Percentiles rank a stretch among this genome's conserved stretches.
Conservation (phyloP, 78 protist genomes). For the Salpingoeca rosetta region DNA sequence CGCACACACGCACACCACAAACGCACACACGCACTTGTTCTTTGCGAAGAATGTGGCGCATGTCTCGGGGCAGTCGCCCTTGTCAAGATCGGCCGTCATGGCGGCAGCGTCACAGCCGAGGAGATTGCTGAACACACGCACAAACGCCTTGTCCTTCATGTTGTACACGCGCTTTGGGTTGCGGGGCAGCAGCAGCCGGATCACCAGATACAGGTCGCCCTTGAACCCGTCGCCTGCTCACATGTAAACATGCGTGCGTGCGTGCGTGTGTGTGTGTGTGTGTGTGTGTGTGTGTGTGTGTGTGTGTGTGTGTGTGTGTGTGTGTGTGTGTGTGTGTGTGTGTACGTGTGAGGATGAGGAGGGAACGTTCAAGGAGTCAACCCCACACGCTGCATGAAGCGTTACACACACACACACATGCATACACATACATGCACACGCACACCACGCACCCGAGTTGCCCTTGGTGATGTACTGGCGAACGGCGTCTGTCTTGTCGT, state of each 20-base stretch:
- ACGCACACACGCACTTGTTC: neutral
- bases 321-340: too few species aligned
- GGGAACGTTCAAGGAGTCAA: too few species aligned
- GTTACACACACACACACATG: too few species aligned
- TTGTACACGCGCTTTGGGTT: slow-evolving; percentile 49
- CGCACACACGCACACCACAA: too few species aligned
- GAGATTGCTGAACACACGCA: slow-evolving; percentile 33
- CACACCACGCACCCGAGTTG: too few species aligned
- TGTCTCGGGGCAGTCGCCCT: slow-evolving; percentile 60
- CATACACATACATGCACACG: too few species aligned
- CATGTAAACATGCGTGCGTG: too few species aligned
- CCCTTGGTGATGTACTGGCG: slow-evolving; percentile 6
- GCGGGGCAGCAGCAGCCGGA: slow-evolving; percentile 45
- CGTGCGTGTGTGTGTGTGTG: too few species aligned
- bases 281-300: too few species aligned
- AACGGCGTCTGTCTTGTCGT: slow-evolving; percentile 47
- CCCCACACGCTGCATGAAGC: too few species aligned
- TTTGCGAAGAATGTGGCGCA: neutral
- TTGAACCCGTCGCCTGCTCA: slow-evolving; percentile 9
- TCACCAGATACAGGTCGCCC: slow-evolving; percentile 53
- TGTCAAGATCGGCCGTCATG: slow-evolving; percentile 32
- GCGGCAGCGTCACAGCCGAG: slow-evolving; percentile 17
- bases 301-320: too few species aligned
- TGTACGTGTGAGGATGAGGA: too few species aligned
- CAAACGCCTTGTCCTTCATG: slow-evolving; percentile 52